These are phyloP conservation scores for Candida krabiensis DNA, from an alignment of 805 yeast species.

Conservation along the genomic window DNA sequence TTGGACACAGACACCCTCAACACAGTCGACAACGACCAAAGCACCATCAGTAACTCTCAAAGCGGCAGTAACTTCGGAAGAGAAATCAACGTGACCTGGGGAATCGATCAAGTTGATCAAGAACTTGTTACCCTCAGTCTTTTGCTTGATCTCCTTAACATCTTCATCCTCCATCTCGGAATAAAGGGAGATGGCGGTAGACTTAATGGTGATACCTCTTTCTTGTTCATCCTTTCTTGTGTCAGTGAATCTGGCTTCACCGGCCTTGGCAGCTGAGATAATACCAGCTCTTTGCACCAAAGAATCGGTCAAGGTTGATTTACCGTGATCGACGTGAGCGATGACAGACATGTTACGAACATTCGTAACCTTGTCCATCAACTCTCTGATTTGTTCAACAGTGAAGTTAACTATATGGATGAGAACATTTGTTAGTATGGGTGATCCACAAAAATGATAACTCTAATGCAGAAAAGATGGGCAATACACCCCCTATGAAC, in stretches of 20 bases:
- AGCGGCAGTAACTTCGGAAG: constrained; percentile 99
- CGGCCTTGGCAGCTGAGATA: constrained; percentile 99
- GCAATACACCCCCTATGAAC: too few relatives aligned
- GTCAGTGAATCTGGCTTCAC: constrained; percentile 99
- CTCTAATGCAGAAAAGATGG: too few relatives aligned
- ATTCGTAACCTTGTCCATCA: constrained; percentile 99
- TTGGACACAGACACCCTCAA: constrained; percentile 99
- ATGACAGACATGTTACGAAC: constrained; percentile 99
- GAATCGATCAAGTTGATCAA: constrained; percentile 98
- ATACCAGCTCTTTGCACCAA: constrained; percentile 99
- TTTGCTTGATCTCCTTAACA: constrained; percentile 86
- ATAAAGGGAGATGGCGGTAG: constrained; percentile 96
- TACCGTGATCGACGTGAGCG: constrained; percentile 99
- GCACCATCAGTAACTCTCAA: constrained; percentile 99
- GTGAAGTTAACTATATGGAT: constrained; percentile 52
- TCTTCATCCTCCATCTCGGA: constrained; percentile 86
- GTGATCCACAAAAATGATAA: not conserved
- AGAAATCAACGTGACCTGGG: constrained; percentile 99
- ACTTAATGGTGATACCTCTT: constrained; percentile 99
- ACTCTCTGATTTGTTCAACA: constrained; percentile 92
- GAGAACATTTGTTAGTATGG: not conserved
- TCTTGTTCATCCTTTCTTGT: constrained; percentile 99
- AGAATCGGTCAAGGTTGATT: constrained; percentile 98
- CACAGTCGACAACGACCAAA: constrained; percentile 97
- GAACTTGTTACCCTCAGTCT: constrained; percentile 90